phyloP scores from a whole-genome alignment of 257 asterid species.

The Phtheirospermum japonicum region DNA sequence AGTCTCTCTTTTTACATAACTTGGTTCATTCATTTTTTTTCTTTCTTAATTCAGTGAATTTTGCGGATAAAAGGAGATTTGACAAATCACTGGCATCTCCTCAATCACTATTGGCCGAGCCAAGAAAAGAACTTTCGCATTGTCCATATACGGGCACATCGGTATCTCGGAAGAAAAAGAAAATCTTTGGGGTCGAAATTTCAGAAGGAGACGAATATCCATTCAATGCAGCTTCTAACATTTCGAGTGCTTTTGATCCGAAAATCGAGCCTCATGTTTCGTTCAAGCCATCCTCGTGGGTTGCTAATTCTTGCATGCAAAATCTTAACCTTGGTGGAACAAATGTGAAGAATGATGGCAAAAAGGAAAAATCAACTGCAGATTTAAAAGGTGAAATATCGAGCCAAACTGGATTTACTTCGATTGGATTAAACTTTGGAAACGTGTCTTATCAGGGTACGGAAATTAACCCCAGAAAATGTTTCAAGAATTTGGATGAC shows the following conservation, averaged over 20 bases:
- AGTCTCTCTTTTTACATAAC: too few relatives aligned
- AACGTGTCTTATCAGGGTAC: not conserved
- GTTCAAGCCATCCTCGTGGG: slow-evolving; percentile 20
- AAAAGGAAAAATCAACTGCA: slow-evolving; percentile 17
- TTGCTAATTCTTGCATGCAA: slow-evolving; percentile 33
- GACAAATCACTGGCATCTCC: slow-evolving; percentile 29
- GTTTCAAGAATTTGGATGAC: not conserved
- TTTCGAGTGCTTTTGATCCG: slow-evolving; percentile 14
- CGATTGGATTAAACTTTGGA: not conserved
- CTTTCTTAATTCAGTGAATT: slow-evolving; percentile 20
- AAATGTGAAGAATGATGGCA: slow-evolving; percentile 25
- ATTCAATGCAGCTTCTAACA: slow-evolving; percentile 17
- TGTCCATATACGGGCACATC: slow-evolving; percentile 30
- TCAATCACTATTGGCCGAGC: slow-evolving; percentile 15
- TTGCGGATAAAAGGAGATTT: slow-evolving; percentile 38
- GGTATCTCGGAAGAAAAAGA: slow-evolving; percentile 41
- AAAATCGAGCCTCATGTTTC: not conserved
- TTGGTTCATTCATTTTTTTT: not conserved
- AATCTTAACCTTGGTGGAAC: slow-evolving; percentile 21
- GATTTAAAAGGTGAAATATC: slow-evolving; percentile 26
- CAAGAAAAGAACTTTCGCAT: not conserved
- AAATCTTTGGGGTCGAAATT: slow-evolving; percentile 67
- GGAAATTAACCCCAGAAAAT: not conserved
- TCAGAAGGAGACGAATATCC: slow-evolving; percentile 42
- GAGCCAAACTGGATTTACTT: slow-evolving; percentile 11